phyloP scores from a whole-genome alignment of 352 stramenopile species.

The Globisporangium polare region DNA sequence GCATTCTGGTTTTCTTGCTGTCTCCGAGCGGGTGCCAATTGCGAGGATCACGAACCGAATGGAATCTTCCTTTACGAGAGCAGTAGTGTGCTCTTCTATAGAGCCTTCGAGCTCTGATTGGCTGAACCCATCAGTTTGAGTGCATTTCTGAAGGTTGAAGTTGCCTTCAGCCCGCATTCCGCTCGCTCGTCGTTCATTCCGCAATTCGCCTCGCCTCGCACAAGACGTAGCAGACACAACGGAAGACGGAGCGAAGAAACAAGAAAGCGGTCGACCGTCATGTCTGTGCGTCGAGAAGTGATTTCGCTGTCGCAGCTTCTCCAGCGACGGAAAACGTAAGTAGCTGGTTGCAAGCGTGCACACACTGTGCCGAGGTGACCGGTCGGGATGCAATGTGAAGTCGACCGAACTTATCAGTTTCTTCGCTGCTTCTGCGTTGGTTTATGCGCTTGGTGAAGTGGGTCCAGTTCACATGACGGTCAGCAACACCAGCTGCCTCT shows the following conservation, averaged over 20 bases:
- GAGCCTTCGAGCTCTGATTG: conserved; percentile 11
- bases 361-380: neutral
- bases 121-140: neutral
- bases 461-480: neutral
- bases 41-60: neutral
- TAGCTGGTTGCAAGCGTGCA: conserved; percentile 7
- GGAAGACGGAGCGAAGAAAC: neutral
- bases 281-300: conserved; percentile 65
- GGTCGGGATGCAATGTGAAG: neutral
- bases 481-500: neutral
- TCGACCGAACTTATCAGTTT: conserved; percentile 1
- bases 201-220: conserved; percentile 4
- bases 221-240: neutral
- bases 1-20: too few relatives aligned
- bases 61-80: conserved; percentile 13
- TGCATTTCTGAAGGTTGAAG: conserved; percentile 11
- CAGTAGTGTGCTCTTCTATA: neutral
- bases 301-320: conserved; percentile 73
- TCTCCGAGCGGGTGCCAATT: neutral
- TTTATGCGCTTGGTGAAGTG: neutral
- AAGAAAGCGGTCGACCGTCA: conserved; percentile 13
- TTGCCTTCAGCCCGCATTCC: conserved; percentile 9
- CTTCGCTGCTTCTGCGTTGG: neutral
- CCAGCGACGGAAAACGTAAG: conserved; percentile 39
- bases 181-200: conserved; percentile 1